Evolutionary conservation across 2,329 filamentous ascomycete species (phyloP).

Genomic region (Claviceps purpurea): DNA sequence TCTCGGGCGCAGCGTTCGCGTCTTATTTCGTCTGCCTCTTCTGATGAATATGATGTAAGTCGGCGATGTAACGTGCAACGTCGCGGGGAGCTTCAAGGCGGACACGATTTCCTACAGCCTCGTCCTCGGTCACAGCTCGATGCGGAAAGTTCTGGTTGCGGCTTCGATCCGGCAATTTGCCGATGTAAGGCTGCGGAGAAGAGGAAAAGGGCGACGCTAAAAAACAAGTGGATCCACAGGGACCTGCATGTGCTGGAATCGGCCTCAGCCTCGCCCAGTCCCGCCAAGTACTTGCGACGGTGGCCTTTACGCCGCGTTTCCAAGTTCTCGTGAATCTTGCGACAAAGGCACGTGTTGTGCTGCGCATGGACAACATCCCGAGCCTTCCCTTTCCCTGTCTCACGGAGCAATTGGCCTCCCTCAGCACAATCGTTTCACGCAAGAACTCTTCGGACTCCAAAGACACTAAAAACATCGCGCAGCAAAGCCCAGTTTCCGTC

Average conservation of each 20-base stretch:
- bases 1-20: neutral
- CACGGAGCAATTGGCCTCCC: neutral
- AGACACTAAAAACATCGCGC: neutral
- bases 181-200: neutral
- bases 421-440: neutral
- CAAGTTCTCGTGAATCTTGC: neutral
- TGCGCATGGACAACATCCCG: neutral
- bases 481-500: neutral
- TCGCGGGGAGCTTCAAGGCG: neutral
- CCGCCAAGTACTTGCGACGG: slow-evolving; percentile 19
- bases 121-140: neutral
- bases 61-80: neutral
- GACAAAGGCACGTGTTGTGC: neutral
- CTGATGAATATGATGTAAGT: neutral
- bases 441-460: neutral
- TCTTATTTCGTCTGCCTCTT: neutral
- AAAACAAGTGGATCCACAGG: neutral
- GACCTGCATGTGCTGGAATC: neutral
- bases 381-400: neutral
- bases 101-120: neutral
- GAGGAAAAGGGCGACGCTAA: too few relatives aligned
- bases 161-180: slow-evolving; percentile 9
- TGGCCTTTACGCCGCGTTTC: slow-evolving; percentile 16
- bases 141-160: neutral
- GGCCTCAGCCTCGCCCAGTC: neutral